Base-by-base conservation (phyloP, 1,284 basidiomycete genomes). In the Coriolopsis trogii region DNA sequence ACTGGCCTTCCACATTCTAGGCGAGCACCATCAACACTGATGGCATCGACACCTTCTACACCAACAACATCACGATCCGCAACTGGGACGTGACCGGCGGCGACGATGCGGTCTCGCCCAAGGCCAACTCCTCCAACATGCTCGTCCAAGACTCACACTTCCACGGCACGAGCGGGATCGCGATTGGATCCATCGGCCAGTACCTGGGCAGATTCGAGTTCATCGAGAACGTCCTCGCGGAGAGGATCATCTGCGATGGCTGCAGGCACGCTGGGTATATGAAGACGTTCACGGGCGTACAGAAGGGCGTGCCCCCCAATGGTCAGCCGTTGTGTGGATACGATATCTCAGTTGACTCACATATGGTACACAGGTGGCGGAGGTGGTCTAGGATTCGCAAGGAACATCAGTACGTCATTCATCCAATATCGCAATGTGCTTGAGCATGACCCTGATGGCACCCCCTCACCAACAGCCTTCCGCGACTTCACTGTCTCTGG, bases 1-100 rank as follows among this genome's bases (percentile, higher is more conserved):
- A 9, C 3, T 10, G 0, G 25, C 12, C 5, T 7, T 12, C n/a
- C n/a, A 4, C 21, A 10, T n/a, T 8, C 3, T 31, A 44, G 42
- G 42, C 30, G 5, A 9, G 16, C 3, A 44, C 42, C 8, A 13
- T 16, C 15, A 44, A 44, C 30, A 44, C 42, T 1, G 42, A 44
- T 31, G 42, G 42, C 23, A 44, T 44, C 30, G 30, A 44, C 42
- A 43, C 41, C 13, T 43, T 43, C 41, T 43, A 43, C 41, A 43
- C 41, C 15, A 43, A 43, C 41, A 43, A 43, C 41, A 43, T 43
- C 41, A 34, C 30, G 15, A 8, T 43, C 20, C 41, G 41, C 12
- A 33, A 34, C 13, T 43, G 41, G 41, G 41, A 43, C 15, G 30
- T 43, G 21, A 43, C 41, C 41, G 21, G 10, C 5, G 31, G 29